These are phyloP conservation scores for Apiotrichum gamsii DNA, from an alignment of 1,284 basidiomycete species.

Conservation along the genomic window DNA sequence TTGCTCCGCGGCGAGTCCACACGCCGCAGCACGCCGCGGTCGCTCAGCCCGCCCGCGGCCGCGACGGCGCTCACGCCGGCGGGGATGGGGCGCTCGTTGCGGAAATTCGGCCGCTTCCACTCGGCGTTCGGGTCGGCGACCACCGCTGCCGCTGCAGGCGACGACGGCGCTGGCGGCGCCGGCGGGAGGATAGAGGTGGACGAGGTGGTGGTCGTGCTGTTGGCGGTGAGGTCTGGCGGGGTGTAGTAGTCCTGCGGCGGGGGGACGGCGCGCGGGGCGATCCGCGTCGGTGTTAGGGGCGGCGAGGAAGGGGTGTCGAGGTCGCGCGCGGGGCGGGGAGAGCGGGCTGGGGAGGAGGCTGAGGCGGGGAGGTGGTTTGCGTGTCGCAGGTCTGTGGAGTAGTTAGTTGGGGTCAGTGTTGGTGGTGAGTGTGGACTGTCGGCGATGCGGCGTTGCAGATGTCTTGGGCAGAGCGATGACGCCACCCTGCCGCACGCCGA, in stretches of 20 bases:
- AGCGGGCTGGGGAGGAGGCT: slow-evolving; percentile 5
- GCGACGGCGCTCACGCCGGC: slow-evolving; percentile 1
- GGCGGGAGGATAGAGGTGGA: slow-evolving; percentile 15
- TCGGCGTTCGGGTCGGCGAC: slow-evolving; percentile 16
- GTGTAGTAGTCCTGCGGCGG: slow-evolving; percentile 17
- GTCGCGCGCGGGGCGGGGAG: not conserved
- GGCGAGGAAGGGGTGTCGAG: not conserved
- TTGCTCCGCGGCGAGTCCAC: slow-evolving; percentile 20
- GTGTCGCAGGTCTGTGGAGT: slow-evolving; percentile 35
- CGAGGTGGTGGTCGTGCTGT: slow-evolving; percentile 12
- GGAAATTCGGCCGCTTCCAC: slow-evolving; percentile 33
- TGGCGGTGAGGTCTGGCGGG: slow-evolving; percentile 5
- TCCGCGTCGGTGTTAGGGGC: slow-evolving; percentile 4
- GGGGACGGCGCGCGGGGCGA: slow-evolving; percentile 12
- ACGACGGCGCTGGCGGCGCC: slow-evolving; percentile 5
- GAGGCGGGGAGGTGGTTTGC: slow-evolving; percentile 21
- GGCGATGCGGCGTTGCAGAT: no score
- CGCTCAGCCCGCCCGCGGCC: not conserved
- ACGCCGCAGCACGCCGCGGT: slow-evolving; percentile 6
- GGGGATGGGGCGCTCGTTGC: slow-evolving; percentile 23
- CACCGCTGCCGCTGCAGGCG: not conserved
- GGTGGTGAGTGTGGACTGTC: no score
- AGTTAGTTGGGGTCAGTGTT: no score
- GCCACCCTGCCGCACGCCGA: no score
- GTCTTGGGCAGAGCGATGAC: no score